These are phyloP conservation scores for Talaromyces ruber DNA, from an alignment of 495 filamentous ascomycete species.

Conservation along the genomic window DNA sequence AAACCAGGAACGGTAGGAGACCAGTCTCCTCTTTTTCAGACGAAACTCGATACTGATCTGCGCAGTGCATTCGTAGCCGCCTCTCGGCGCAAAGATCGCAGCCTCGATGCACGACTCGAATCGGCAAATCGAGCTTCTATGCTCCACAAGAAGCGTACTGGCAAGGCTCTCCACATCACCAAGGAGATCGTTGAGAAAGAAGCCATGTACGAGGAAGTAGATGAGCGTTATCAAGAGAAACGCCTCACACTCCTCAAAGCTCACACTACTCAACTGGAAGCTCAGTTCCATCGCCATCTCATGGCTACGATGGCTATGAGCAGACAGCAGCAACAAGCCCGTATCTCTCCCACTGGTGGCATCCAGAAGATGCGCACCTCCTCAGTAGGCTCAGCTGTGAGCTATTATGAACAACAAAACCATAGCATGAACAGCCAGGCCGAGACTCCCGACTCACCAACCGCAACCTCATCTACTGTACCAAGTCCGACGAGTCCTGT, in stretches of 20 bases:
- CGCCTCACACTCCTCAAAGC: constrained; percentile 33
- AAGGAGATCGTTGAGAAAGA: constrained; percentile 85
- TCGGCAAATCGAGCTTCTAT: constrained; percentile 82
- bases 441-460: background rate
- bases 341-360: constrained; percentile 18
- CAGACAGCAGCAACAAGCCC: constrained; percentile 1
- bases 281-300: constrained; percentile 32
- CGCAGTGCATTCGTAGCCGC: constrained; percentile 77
- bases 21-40: background rate
- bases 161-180: constrained; percentile 72
- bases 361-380: constrained; percentile 29
- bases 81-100: constrained; percentile 82
- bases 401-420: background rate
- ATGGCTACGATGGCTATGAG: constrained; percentile 21
- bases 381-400: background rate
- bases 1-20: constrained; percentile 73
- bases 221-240: constrained; percentile 52
- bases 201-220: constrained; percentile 97
- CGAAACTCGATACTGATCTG: constrained; percentile 7
- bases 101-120: constrained; percentile 80
- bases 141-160: constrained; percentile 85
- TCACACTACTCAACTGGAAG: constrained; percentile 34
- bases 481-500: constrained; percentile 4
- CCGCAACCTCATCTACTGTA: background rate
- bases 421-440: background rate